Base-by-base conservation (phyloP, 2,329 filamentous ascomycete genomes). In the Myriosclerotinia scirpicola region DNA sequence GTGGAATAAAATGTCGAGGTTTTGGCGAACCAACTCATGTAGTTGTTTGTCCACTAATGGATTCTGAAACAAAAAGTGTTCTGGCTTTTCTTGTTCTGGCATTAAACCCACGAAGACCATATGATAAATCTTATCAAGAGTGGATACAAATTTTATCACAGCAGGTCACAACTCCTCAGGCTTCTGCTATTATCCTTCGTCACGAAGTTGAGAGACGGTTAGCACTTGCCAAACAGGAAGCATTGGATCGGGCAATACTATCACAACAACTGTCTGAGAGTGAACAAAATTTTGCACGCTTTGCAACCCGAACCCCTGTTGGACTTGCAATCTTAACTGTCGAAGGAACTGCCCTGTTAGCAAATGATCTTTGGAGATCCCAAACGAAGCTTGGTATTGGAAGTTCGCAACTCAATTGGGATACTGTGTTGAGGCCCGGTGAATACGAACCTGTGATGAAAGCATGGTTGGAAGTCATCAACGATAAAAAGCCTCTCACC, bases 41-140 rank as follows among this genome's bases (percentile, higher is more conserved):
- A 14, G 88, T 93, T 3, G 83, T 94, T 3, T 91, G 92, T 72
- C 91, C 92, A 0, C 87, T 95, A n/a, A 87, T 91, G 69, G 89
- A 90, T 0, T 93, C 90, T 0, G 90, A 93, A 64, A 84, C 84
- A 6, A 30, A 48, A 64, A 82, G 83, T 12, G 87, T 90, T 0
- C 83, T 92, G 0, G 69, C 66, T 17, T 71, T 70, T 60, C 58
- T 69, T 30, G 69, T 71, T 11, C 55, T 67, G 26, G 70, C 65
- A n/a, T 81, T 91, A 11, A 95, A 95, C 74, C 90, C 91, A 2
- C 82, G 90, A 53, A 82, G 90, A 65, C 89, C 88, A 0, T 94
- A 90, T 72, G 90, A 95, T 72, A 86, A 89, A 40, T 91, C 93
- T 71, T 95, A 93, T 73, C 84, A 86, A 69, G 56, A 60, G 12